These are phyloP conservation scores for Colletotrichum tofieldiae DNA, from an alignment of 2,329 filamentous ascomycete genomes.

Conservation along the genomic window DNA sequence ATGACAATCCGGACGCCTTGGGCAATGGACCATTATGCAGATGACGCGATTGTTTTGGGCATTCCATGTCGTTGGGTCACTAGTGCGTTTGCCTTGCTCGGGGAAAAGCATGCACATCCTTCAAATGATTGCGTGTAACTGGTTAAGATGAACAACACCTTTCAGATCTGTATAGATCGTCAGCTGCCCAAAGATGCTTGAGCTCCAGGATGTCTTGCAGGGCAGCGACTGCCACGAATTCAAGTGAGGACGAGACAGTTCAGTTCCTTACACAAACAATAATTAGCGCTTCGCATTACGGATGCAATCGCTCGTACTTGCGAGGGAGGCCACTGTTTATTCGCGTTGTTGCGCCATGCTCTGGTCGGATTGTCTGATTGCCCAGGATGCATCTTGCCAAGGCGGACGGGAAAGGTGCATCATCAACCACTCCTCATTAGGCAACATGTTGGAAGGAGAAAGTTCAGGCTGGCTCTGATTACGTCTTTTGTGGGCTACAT, in stretches of 20 bases:
- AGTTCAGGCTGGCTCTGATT: constrained; percentile 19
- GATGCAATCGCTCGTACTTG: too few relatives aligned
- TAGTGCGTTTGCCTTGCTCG: background rate
- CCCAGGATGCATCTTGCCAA: constrained; percentile 12
- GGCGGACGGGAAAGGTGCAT: constrained; percentile 19
- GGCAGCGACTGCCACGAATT: too few relatives aligned
- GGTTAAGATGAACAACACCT: background rate
- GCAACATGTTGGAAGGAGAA: background rate
- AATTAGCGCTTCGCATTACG: background rate
- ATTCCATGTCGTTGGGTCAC: background rate
- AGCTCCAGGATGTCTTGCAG: background rate
- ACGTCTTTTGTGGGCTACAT: constrained; percentile 38
- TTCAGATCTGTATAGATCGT: background rate
- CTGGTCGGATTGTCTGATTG: constrained; percentile 5
- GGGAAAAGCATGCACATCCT: background rate
- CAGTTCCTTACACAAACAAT: too few relatives aligned
- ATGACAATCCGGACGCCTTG: constrained; percentile 14
- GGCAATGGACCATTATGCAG: background rate
- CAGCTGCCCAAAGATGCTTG: background rate
- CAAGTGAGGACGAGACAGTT: background rate
- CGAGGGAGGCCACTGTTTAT: background rate
- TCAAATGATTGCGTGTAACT: too few relatives aligned
- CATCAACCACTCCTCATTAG: constrained; percentile 17
- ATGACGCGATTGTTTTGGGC: background rate
- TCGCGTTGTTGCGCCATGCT: background rate